Evolutionary conservation across 208 protist species (phyloP).

Genomic region (Leishmania lainsoni): DNA sequence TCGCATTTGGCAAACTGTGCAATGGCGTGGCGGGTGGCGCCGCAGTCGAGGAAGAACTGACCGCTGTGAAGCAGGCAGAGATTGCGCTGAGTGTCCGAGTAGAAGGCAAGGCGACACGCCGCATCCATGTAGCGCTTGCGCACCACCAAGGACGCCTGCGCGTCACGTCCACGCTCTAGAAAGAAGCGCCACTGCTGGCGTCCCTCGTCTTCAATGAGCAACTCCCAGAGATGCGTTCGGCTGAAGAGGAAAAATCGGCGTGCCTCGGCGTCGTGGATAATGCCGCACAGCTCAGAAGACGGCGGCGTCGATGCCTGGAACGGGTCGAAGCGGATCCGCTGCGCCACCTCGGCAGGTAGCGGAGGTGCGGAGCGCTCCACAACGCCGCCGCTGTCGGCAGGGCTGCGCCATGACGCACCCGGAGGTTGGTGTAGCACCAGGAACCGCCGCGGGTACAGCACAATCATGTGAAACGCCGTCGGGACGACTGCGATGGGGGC

Average conservation of each 20-base stretch:
- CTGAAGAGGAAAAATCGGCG: slow-evolving; percentile 64
- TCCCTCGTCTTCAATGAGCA: slow-evolving; percentile 66
- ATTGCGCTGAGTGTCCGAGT: slow-evolving; percentile 35
- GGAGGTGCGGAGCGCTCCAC: slow-evolving; percentile 4
- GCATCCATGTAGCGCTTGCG: slow-evolving; percentile 64
- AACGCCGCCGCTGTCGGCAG: slow-evolving; percentile 16
- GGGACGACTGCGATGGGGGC: slow-evolving; percentile 61
- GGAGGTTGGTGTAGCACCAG: slow-evolving; percentile 83
- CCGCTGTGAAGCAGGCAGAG: slow-evolving; percentile 50
- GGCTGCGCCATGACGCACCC: slow-evolving; percentile 65
- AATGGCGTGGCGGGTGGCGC: slow-evolving; percentile 36
- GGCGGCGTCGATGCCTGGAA: slow-evolving; percentile 39
- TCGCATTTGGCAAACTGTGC: slow-evolving; percentile 64
- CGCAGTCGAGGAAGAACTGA: slow-evolving; percentile 54
- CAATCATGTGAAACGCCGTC: slow-evolving; percentile 93
- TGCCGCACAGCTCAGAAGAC: slow-evolving; percentile 30
- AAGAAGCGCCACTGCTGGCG: slow-evolving; percentile 80
- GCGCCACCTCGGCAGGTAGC: slow-evolving; percentile 62
- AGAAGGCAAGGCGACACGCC: slow-evolving; percentile 52
- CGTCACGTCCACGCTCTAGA: slow-evolving; percentile 55
- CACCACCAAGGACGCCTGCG: slow-evolving; percentile 25
- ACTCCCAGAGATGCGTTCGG: slow-evolving; percentile 50
- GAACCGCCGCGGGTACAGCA: slow-evolving; percentile 84
- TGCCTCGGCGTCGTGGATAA: slow-evolving; percentile 51
- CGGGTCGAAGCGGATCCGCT: slow-evolving; percentile 74